A percentile compares a stretch with the other conserved stretches of the same genome.
phyloP scores from a whole-genome alignment of 257 asterid genomes.

The Jaltomata sinuosa region DNA sequence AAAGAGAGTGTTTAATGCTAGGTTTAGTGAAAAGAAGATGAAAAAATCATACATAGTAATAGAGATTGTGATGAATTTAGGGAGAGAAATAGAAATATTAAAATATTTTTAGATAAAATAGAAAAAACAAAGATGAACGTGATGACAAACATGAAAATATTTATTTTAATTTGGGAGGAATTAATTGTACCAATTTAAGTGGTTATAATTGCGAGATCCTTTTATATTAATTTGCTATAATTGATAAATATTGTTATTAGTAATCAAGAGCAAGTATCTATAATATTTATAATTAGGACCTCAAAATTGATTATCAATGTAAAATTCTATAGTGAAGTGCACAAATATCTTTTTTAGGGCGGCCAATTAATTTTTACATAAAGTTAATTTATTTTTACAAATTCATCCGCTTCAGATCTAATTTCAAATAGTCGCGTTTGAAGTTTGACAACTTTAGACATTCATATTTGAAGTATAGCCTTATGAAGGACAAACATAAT shows the following conservation, averaged over 20 bases:
- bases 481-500: background rate
- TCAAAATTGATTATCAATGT: background rate
- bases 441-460: background rate
- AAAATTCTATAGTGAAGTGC: background rate
- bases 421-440: accelerated
- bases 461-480: background rate
- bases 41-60: too few species aligned
- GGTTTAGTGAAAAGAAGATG: too few species aligned
- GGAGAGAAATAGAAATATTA: too few species aligned
- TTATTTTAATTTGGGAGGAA: too few species aligned
- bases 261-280: background rate
- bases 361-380: background rate
- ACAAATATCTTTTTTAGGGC: background rate
- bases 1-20: too few species aligned
- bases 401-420: background rate
- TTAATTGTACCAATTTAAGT: background rate
- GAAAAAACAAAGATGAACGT: too few species aligned
- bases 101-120: too few species aligned
- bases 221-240: background rate
- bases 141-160: too few species aligned
- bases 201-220: background rate
- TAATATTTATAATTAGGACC: background rate
- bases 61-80: too few species aligned
- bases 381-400: background rate
- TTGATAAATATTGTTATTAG: background rate